phyloP scores from a whole-genome alignment of 164 flowering plant genomes.

The Liquidambar formosana region DNA sequence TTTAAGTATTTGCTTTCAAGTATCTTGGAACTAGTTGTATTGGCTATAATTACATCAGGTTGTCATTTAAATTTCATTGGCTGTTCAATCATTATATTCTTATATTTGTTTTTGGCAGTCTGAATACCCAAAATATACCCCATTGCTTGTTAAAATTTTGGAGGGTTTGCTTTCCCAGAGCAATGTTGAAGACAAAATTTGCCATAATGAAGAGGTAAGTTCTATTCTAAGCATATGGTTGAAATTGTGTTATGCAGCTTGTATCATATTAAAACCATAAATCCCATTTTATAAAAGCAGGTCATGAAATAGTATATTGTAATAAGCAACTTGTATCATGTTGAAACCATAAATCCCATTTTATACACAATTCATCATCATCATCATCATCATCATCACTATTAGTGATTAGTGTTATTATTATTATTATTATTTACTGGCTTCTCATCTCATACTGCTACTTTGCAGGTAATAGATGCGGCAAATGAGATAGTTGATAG shows the following conservation, averaged over 20 bases:
- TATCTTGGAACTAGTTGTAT: not conserved
- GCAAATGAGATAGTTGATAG: slow-evolving; percentile 88
- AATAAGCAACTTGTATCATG: not conserved
- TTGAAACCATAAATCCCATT: not conserved
- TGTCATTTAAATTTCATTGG: not conserved
- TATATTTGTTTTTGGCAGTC: slow-evolving; percentile 51
- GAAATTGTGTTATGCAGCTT: no score
- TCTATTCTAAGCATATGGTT: no score
- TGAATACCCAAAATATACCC: slow-evolving; percentile 85
- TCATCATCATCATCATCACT: no score
- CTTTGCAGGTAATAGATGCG: slow-evolving; percentile 73
- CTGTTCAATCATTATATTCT: not conserved
- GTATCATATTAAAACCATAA: no score
- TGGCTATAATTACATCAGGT: not conserved
- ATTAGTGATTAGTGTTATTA: no score
- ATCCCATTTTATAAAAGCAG: not conserved
- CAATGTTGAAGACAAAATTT: slow-evolving; percentile 50
- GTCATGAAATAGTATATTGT: not conserved
- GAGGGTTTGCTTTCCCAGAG: slow-evolving; percentile 65
- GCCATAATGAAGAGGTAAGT: slow-evolving; percentile 62
- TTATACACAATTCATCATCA: no score
- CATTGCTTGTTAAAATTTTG: slow-evolving; percentile 82
- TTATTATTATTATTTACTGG: not conserved
- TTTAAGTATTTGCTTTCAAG: not conserved
- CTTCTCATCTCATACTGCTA: not conserved